phyloP scores from a whole-genome alignment of 768 basidiomycete genomes.

The Lactarius quietus region DNA sequence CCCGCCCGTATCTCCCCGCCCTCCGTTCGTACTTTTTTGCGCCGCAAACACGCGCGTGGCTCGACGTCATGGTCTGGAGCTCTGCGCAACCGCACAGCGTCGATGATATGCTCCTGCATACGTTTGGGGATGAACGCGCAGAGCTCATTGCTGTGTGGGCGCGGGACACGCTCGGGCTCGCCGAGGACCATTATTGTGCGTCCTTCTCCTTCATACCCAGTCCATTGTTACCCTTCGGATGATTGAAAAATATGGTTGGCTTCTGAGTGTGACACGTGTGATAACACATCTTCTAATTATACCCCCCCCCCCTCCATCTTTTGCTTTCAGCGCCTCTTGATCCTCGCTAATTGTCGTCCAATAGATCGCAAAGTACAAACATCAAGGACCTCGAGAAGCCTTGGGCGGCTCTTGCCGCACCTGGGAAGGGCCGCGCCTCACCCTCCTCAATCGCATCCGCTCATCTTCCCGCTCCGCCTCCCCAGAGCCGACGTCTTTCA shows the following conservation, averaged over 20 bases:
- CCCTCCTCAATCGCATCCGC: not conserved
- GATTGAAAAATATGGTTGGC: not conserved
- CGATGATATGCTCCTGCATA: conserved; percentile 62
- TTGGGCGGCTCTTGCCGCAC: conserved; percentile 47
- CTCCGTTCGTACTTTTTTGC: conserved; percentile 66
- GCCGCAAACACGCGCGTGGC: conserved; percentile 54
- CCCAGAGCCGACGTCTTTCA: not conserved
- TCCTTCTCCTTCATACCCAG: conserved; percentile 28
- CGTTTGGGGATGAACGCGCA: conserved; percentile 46
- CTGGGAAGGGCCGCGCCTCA: not conserved
- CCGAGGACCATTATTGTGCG: conserved; percentile 60
- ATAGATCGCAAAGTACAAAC: conserved; percentile 45
- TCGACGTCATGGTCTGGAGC: conserved; percentile 88
- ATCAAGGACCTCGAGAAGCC: conserved; percentile 73
- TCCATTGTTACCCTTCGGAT: not conserved
- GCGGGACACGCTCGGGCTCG: conserved; percentile 71
- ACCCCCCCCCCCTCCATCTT: not conserved
- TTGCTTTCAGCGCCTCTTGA: conserved; percentile 15
- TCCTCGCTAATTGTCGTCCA: not conserved
- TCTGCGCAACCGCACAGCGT: conserved; percentile 82
- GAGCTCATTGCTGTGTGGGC: conserved; percentile 70
- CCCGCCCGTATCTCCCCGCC: conserved; percentile 61
- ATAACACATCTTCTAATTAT: conserved; percentile 24
- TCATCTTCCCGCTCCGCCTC: not conserved
- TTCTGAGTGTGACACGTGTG: not conserved